phyloP scores from a whole-genome alignment of 2,329 filamentous ascomycete species.

The Fusarium foetens region DNA sequence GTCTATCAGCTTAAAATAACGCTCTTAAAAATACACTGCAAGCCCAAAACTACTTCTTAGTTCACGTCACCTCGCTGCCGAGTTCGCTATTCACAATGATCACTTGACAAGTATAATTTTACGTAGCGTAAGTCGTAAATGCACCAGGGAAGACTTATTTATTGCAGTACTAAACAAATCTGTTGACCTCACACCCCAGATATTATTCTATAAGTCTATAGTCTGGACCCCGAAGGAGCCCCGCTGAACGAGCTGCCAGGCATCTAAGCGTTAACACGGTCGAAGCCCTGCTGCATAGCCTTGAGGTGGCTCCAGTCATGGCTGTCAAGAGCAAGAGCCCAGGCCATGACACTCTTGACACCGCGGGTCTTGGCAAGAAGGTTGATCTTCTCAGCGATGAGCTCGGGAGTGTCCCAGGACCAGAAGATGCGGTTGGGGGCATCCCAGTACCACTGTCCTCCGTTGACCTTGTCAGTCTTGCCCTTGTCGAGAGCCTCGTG shows the following conservation, averaged over 20 bases:
- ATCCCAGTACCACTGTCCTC: constrained; percentile 67
- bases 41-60: too few relatives aligned
- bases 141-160: neutral
- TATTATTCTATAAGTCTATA: neutral
- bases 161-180: neutral
- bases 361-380: constrained; percentile 53
- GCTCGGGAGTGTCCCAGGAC: constrained; percentile 64
- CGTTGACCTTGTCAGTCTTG: constrained; percentile 57
- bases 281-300: constrained; percentile 51
- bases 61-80: too few relatives aligned
- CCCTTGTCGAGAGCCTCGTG: constrained; percentile 53
- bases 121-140: neutral
- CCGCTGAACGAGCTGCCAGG: too few relatives aligned
- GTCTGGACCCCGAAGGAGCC: neutral
- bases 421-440: constrained; percentile 58
- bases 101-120: too few relatives aligned
- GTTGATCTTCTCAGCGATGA: constrained; percentile 60
- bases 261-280: neutral
- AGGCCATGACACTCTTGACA: constrained; percentile 64
- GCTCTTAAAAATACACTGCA: too few relatives aligned
- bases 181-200: neutral
- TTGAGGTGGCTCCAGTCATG: constrained; percentile 55
- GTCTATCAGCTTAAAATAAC: too few relatives aligned
- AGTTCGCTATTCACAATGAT: too few relatives aligned
- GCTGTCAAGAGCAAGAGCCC: constrained; percentile 63